Percentiles rank a stretch among this genome's conserved stretches.
These are phyloP conservation scores for Coprinellus micaceus DNA, from an alignment of 768 basidiomycete genomes.

Conservation along the genomic window DNA sequence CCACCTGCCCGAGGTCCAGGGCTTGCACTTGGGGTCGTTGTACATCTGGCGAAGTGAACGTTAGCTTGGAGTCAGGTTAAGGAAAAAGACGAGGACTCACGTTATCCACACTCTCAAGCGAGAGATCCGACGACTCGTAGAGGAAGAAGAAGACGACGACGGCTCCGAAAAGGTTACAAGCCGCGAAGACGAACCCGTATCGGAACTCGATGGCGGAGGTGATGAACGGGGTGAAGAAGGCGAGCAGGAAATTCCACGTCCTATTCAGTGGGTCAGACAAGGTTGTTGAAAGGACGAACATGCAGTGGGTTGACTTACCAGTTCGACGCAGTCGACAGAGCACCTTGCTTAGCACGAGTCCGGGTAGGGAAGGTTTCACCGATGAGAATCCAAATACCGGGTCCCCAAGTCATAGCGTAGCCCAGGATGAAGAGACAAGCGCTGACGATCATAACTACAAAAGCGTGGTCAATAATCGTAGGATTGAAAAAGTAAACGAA, in stretches of 20 bases:
- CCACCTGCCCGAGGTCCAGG: slow-evolving; percentile 64
- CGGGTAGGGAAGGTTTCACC: slow-evolving; percentile 75
- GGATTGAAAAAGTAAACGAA: neutral
- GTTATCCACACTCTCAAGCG: slow-evolving; percentile 61
- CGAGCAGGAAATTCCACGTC: slow-evolving; percentile 68
- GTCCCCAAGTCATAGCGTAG: slow-evolving; percentile 69
- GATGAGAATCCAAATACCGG: slow-evolving; percentile 76
- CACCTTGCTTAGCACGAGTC: slow-evolving; percentile 68
- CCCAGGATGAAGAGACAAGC: slow-evolving; percentile 72
- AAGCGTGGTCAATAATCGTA: slow-evolving; percentile 5
- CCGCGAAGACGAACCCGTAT: slow-evolving; percentile 73
- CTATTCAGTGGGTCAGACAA: slow-evolving; percentile 13
- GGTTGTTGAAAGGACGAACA: neutral
- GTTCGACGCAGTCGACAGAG: slow-evolving; percentile 60
- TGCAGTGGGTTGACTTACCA: slow-evolving; percentile 31
- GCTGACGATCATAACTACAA: slow-evolving; percentile 56
- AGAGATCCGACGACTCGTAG: slow-evolving; percentile 66
- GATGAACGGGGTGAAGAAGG: slow-evolving; percentile 81
- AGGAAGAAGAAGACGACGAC: slow-evolving; percentile 69
- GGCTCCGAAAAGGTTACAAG: slow-evolving; percentile 58
- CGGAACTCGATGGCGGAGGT: slow-evolving; percentile 48
- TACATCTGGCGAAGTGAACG: slow-evolving; percentile 45
- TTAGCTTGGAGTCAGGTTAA: neutral
- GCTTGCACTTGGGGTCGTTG: slow-evolving; percentile 57
- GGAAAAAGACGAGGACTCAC: slow-evolving; percentile 27